Evolutionary conservation across 1,284 basidiomycete species (phyloP), one percentile per base, ranked within the genome.

Genomic region (Ceratobasidium sp.): DNA sequence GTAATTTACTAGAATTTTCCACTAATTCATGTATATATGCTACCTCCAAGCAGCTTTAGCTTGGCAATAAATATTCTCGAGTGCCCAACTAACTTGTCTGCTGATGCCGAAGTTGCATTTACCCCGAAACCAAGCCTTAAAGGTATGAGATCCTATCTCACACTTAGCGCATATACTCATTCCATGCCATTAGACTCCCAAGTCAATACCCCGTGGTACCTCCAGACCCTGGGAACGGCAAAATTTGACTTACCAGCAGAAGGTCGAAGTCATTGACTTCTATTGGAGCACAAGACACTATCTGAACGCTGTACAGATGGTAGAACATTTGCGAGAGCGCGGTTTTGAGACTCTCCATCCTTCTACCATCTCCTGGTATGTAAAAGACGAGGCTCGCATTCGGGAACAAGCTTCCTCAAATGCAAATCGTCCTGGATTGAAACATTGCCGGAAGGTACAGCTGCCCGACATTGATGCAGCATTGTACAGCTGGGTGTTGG

Each of bases 401-500:
- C 27, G 50, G 13, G 10, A 53, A 29, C 29, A 20, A 8, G 50
- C 31, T 53, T 10, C 8, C 8, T 49, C 20, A 8, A 49, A 22
- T 25, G 22, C 13, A 10, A 49, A 49, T 49, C 10, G 45, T 10
- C 45, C 20, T 25, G 17, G 10, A n/a, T 49, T 25, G 7, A 49
- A 49, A 25, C 45, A 25, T 22, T 10, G 7, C 8, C 8, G 17
- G 8, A n/a, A n/a, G 45, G 45, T 49, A 49, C 45, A 25, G 17
- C 45, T 49, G 22, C 38, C 38, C 38, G 17, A 40, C 7, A 17
- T 40, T 40, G 38, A 40, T 40, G 38, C 38, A 7, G 38, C 17
- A 40, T 7, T 40, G 38, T 17, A 40, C 38, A 17, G 17, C 8
- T 40, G 38, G 38, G 38, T 40, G 40, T 57, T 72, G 60, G 74